phyloP scores from a whole-genome alignment of 2,329 filamentous ascomycete genomes.

The Knufia petricola region DNA sequence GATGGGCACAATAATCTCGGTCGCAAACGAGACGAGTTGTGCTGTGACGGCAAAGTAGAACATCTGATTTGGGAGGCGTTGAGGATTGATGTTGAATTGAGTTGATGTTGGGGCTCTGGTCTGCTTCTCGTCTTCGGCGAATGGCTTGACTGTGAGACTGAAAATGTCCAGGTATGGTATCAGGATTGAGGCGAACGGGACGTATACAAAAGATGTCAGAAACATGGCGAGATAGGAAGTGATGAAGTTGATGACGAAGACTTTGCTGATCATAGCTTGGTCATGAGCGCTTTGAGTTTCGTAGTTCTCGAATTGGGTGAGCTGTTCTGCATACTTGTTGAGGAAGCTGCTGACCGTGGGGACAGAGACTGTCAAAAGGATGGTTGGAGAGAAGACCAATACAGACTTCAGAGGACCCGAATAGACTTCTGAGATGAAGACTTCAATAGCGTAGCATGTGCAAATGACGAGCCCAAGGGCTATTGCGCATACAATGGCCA shows the following conservation, averaged over 20 bases:
- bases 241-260: conserved; percentile 94
- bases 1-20: conserved; percentile 78
- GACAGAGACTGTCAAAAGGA: conserved; percentile 71
- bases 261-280: conserved; percentile 76
- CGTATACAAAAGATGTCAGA: conserved; percentile 86
- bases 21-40: conserved; percentile 75
- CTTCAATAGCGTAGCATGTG: conserved; percentile 81
- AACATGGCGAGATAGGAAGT: conserved; percentile 90
- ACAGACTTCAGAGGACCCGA: conserved; percentile 77
- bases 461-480: conserved; percentile 75
- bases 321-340: conserved; percentile 61
- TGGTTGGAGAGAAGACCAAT: conserved; percentile 77
- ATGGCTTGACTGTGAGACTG: conserved; percentile 60
- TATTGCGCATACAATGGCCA: conserved; percentile 62
- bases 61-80: conserved; percentile 77
- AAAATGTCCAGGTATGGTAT: conserved; percentile 82
- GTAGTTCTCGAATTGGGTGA: conserved; percentile 86
- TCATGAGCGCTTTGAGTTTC: conserved; percentile 77
- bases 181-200: conserved; percentile 76
- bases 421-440: conserved; percentile 93
- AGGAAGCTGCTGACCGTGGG: conserved; percentile 69
- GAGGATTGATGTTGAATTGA: conserved; percentile 72
- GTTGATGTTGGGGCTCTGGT: conserved; percentile 45
- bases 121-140: conserved; percentile 66
- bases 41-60: conserved; percentile 95